phyloP scores from a whole-genome alignment of 176 grass and related monocot species.

The Musa acuminata region DNA sequence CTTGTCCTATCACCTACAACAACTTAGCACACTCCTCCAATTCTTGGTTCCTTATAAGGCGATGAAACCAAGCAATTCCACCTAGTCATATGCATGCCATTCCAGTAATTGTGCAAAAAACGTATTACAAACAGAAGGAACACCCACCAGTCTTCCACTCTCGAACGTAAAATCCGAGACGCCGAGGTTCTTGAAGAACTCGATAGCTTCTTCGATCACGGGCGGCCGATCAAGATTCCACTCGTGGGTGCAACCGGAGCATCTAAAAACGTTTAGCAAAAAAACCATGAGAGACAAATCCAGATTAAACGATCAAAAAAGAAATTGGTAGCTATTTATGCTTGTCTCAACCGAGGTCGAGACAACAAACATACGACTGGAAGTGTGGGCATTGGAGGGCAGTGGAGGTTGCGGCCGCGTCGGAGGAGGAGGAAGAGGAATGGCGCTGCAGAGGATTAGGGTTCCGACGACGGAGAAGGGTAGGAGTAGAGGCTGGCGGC shows the following conservation, averaged over 20 bases:
- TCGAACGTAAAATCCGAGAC: constrained; percentile 71
- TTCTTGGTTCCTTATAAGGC: neutral
- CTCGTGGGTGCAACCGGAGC: constrained; percentile 74
- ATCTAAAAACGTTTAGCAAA: constrained; percentile 27
- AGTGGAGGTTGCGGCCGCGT: constrained; percentile 15
- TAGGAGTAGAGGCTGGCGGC: neutral
- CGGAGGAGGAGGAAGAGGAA: constrained; percentile 14
- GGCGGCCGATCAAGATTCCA: constrained; percentile 57
- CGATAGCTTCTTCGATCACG: constrained; percentile 51
- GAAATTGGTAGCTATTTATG: too few species aligned
- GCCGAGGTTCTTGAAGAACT: constrained; percentile 50
- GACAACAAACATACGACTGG: constrained; percentile 38
- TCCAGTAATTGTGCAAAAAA: neutral
- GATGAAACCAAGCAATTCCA: too few species aligned
- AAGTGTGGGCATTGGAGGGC: constrained; percentile 76
- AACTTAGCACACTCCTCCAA: neutral
- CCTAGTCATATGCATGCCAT: neutral
- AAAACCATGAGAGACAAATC: neutral
- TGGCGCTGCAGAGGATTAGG: constrained; percentile 14
- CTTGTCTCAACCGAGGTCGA: neutral
- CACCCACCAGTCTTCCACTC: constrained; percentile 58
- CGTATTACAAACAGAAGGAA: neutral
- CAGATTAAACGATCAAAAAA: too few species aligned
- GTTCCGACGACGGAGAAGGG: neutral
- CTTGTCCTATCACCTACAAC: neutral